Evolutionary conservation across 2,329 filamentous ascomycete species (phyloP).

Genomic region (Botrytis deweyae): DNA sequence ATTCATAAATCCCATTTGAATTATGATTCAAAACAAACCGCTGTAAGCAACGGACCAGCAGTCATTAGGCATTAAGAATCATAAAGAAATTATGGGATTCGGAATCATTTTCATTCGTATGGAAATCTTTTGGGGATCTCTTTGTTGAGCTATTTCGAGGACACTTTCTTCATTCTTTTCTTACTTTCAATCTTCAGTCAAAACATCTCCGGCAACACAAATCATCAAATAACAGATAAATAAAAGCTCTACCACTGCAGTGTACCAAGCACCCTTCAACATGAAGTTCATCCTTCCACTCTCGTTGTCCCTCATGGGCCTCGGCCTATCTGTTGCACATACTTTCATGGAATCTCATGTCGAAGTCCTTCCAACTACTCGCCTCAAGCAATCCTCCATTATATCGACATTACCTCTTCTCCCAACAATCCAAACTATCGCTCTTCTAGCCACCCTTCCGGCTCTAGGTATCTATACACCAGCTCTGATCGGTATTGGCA

Average conservation of each 20-base stretch:
- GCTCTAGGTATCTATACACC: conserved; percentile 1
- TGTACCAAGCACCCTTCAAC: neutral
- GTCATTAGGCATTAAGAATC: neutral
- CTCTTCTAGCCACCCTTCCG: neutral
- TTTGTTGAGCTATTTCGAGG: neutral
- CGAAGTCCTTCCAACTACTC: neutral
- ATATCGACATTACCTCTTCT: neutral
- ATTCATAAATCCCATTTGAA: neutral
- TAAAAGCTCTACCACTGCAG: neutral
- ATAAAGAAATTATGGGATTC: neutral
- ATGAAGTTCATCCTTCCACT: neutral
- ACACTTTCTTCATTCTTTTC: neutral
- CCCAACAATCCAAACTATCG: neutral
- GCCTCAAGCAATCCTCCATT: neutral
- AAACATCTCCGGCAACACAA: neutral
- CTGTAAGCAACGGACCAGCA: neutral
- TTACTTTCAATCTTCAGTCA: neutral
- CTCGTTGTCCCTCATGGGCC: neutral
- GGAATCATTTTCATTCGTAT: neutral
- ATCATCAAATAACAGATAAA: neutral
- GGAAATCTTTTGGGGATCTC: too few species aligned
- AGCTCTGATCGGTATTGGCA: conserved; percentile 1
- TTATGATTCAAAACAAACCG: neutral
- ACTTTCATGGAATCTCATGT: neutral
- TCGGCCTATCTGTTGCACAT: neutral